Percentiles rank a stretch among this genome's conserved stretches.
phyloP scores from a whole-genome alignment of 768 basidiomycete species.

The Mycena chlorophos region DNA sequence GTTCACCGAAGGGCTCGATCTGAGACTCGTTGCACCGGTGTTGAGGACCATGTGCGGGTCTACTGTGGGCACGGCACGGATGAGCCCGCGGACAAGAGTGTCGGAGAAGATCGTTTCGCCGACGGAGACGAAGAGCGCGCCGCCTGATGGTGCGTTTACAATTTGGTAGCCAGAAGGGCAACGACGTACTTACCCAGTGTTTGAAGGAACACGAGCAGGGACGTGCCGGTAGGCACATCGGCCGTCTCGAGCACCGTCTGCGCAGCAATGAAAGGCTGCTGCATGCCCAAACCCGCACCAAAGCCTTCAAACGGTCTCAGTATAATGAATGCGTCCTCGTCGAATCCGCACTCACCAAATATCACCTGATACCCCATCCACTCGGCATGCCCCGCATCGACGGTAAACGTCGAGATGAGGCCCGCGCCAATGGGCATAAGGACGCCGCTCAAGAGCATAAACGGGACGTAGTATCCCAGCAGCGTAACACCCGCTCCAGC shows the following conservation, averaged over 20 bases:
- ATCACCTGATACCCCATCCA: slow-evolving; percentile 26
- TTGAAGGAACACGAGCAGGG: slow-evolving; percentile 22
- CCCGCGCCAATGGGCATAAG: slow-evolving; percentile 37
- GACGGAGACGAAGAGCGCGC: slow-evolving; percentile 23
- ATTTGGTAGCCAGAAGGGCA: neutral
- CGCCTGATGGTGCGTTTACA: neutral
- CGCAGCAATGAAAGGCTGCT: slow-evolving; percentile 22
- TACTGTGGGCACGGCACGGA: neutral
- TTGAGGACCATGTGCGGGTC: slow-evolving; percentile 1
- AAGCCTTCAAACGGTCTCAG: slow-evolving; percentile 3
- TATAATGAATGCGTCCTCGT: neutral
- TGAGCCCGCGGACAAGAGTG: slow-evolving; percentile 1
- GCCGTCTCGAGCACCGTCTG: slow-evolving; percentile 14
- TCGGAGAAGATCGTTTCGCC: slow-evolving; percentile 19
- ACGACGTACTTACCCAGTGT: slow-evolving; percentile 6
- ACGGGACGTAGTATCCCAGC: slow-evolving; percentile 37
- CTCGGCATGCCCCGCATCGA: slow-evolving; percentile 20
- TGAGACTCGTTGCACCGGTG: slow-evolving; percentile 4
- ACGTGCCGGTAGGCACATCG: slow-evolving; percentile 16
- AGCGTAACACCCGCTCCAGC: slow-evolving; percentile 36
- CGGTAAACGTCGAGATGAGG: slow-evolving; percentile 32
- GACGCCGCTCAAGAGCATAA: slow-evolving; percentile 27
- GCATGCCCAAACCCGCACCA: slow-evolving; percentile 30
- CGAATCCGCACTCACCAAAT: slow-evolving; percentile 7
- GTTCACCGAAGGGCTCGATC: neutral